These are phyloP conservation scores for Macrotyloma uniflorum DNA, from an alignment of 306 rosid genomes.

Conservation along the genomic window DNA sequence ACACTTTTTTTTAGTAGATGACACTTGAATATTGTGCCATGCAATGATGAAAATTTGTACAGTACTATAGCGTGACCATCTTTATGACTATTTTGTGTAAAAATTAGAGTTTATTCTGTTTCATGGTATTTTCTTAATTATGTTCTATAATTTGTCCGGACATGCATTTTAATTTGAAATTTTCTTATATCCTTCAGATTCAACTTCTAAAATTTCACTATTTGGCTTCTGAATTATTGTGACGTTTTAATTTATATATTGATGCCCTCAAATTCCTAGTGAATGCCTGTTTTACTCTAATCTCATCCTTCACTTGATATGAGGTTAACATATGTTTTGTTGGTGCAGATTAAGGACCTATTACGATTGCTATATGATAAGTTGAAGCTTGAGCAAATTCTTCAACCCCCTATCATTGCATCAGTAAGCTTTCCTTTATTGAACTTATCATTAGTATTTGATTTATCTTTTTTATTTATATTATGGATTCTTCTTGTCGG, in stretches of 20 bases:
- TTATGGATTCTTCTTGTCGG: neutral
- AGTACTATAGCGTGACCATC: neutral
- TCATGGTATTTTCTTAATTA: slow-evolving; percentile 10
- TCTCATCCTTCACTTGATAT: slow-evolving; percentile 6
- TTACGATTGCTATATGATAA: slow-evolving; percentile 56
- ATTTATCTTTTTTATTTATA: neutral
- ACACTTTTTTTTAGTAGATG: neutral
- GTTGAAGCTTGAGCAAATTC: slow-evolving; percentile 91
- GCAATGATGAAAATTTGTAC: neutral
- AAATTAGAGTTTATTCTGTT: neutral
- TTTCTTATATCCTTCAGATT: neutral
- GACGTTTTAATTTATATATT: slow-evolving; percentile 12
- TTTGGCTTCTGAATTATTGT: slow-evolving; percentile 22
- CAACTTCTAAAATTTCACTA: slow-evolving; percentile 13
- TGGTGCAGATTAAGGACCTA: slow-evolving; percentile 62
- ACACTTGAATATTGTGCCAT: slow-evolving; percentile 14
- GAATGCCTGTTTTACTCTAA: neutral
- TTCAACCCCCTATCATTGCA: slow-evolving; percentile 96
- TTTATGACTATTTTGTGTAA: neutral
- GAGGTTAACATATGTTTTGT: slow-evolving; percentile 31
- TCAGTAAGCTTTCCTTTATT: slow-evolving; percentile 66
- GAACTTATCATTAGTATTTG: slow-evolving; percentile 17
- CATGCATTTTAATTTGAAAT: slow-evolving; percentile 14
- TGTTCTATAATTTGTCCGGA: neutral
- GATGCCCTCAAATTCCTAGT: neutral